Evolutionary conservation across 1,284 basidiomycete species (phyloP).

Genomic region (Ustilago loliicola): DNA sequence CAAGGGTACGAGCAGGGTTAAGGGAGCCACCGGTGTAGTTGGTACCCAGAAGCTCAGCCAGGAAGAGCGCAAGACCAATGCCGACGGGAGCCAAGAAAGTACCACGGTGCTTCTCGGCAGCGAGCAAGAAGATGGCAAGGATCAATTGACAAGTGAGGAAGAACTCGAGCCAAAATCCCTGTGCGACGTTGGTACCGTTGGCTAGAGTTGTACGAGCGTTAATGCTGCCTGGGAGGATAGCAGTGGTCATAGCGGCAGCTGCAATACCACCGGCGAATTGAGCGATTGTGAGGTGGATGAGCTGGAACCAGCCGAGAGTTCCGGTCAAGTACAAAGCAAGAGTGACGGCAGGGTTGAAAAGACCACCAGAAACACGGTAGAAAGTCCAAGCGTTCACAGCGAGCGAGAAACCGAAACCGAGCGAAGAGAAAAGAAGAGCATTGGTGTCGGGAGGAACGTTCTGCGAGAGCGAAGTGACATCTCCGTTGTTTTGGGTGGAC

Average conservation of each 20-base stretch:
- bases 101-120: conserved; percentile 73
- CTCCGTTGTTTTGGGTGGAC: conserved; percentile 29
- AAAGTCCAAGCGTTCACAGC: conserved; percentile 56
- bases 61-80: conserved; percentile 60
- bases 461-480: conserved; percentile 30
- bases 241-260: conserved; percentile 71
- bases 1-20: conserved; percentile 62
- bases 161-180: conserved; percentile 71
- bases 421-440: conserved; percentile 72
- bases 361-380: conserved; percentile 54
- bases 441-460: conserved; percentile 53
- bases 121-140: conserved; percentile 72
- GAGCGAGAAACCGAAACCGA: conserved; percentile 73
- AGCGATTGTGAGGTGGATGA: conserved; percentile 70
- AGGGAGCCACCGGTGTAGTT: conserved; percentile 62
- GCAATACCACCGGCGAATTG: conserved; percentile 73
- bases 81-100: conserved; percentile 62
- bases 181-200: conserved; percentile 56
- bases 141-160: conserved; percentile 72
- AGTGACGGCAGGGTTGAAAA: conserved; percentile 72
- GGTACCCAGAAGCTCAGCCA: conserved; percentile 54
- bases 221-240: conserved; percentile 70
- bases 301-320: conserved; percentile 71
- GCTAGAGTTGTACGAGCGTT: conserved; percentile 71
- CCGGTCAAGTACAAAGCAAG: conserved; percentile 72